These are phyloP conservation scores for Colletotrichum graminicola DNA, from an alignment of 2,329 filamentous ascomycete species.

Conservation along the genomic window DNA sequence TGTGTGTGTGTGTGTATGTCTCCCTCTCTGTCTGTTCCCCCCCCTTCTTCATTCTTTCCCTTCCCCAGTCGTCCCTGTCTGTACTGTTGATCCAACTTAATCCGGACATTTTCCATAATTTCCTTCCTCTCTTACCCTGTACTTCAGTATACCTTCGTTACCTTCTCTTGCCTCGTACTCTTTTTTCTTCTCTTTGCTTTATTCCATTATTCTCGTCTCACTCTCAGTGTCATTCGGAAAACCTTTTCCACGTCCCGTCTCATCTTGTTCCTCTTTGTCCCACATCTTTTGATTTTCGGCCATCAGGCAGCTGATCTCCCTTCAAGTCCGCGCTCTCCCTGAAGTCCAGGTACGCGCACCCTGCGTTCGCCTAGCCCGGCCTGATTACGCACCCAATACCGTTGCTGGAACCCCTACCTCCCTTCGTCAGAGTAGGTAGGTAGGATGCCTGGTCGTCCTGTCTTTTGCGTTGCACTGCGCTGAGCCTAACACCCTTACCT, in stretches of 20 bases:
- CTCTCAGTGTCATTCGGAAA: neutral
- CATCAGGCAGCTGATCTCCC: conserved; percentile 1
- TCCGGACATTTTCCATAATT: neutral
- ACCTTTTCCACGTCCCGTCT: neutral
- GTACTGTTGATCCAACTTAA: neutral
- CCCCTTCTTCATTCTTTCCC: neutral
- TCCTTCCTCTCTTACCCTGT: conserved; percentile 2
- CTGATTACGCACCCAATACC: conserved; percentile 11
- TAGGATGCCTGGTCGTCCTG: conserved; percentile 27
- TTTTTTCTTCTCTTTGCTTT: neutral
- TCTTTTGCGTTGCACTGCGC: conserved; percentile 33
- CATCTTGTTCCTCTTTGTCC: conserved; percentile 1
- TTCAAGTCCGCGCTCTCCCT: conserved; percentile 4
- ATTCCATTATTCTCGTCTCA: neutral
- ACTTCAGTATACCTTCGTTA: neutral
- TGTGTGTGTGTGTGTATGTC: too few species aligned
- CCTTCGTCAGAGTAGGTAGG: conserved; percentile 8
- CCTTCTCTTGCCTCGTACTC: neutral
- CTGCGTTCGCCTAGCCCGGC: conserved; percentile 10
- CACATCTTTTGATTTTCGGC: conserved; percentile 1
- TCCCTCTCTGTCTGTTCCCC: neutral
- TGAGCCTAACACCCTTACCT: conserved; percentile 25
- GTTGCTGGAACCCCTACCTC: conserved; percentile 15
- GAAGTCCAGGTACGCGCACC: conserved; percentile 3
- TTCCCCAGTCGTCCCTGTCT: neutral